Evolutionary conservation across 129 eudicot species (phyloP), one percentile per base, ranked within the genome.

Genomic region (Helianthus annuus): DNA sequence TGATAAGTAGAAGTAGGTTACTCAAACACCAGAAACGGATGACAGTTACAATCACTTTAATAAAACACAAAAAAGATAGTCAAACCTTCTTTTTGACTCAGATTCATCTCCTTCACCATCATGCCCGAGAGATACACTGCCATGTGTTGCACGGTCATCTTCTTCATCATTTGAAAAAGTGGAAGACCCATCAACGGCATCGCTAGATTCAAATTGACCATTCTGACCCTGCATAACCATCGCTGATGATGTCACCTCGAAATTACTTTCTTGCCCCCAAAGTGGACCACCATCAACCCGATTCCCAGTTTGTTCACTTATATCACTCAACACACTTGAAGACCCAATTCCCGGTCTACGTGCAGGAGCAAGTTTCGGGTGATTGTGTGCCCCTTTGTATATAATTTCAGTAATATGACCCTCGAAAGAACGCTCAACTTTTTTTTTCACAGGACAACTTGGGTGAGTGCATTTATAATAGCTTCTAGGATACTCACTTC

Each of bases 81-180:
- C 22, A 64, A 78, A 90, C 97, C 97, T 90, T 85, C 89, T 83
- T 79, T 90, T 90, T 0, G 97, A 88, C 77, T 85, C 96, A 2
- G 89, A 83, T 78, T 91, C 96, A 44, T 88, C 95, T 66, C 86
- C 95, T 82, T 88, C 97, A 19, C 86, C 92, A 74, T 91, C 90
- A 76, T 76, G 78, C 54, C 83, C 91, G 66, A 88, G 58, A 10
- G 94, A 90, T n/a, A 69, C 87, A 42, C 97, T 90, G 45, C 94
- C 97, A 79, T 77, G 96, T 60, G 94, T 90, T 7, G 48, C 91
- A n/a, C 89, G 84, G 27, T 89, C 92, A 53, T 90, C 96, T n/a
- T 82, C 89, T 63, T 83, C 94, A 15, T 90, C 91, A 56, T 87
- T 90, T 10, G 97, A 83, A 56, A 90, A 87, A 3, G 85, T 81